Evolutionary conservation across 345 rosid species (phyloP), one percentile per base, ranked within the genome.

Genomic region (Aquilaria yunnanensis): DNA sequence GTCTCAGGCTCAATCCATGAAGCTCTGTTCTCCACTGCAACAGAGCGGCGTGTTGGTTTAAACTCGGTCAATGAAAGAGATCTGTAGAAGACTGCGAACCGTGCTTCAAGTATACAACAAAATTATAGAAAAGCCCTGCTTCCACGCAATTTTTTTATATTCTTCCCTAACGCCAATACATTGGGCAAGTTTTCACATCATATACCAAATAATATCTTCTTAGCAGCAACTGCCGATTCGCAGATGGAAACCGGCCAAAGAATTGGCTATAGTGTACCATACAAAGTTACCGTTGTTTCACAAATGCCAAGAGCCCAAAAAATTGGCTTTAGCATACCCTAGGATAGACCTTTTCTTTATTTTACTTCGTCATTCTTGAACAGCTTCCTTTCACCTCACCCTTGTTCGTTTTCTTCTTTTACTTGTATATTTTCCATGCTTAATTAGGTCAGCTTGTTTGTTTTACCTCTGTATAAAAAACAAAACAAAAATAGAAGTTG

Each of bases 1-100:
- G 94, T 56, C 93, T 95, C 59, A 87, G 74, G 82, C 69, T 80
- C 70, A 92, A 89, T 81, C 93, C 93, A 62, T 74, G 80, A 58
- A 95, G 85, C 72, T 79, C 96, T 63, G 78, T 88, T 67, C 87
- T 95, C 32, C 80, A 82, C 50, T 78, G 90, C 76, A 79, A 83
- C 62, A 77, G 97, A 79, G 97, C 99, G 56, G 97, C 94, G 23
- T 95, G 99, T 75, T 95, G 91, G 85, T 87, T 68, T 62, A 91
- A 87, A 74, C 85, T 84, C 47, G 96, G 96, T 12, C 70, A 12
- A 54, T 95, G 97, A 96, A 92, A 87, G 72, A 81, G 74, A 51
- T 91, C 99, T 12, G 58, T 91, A 45, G 87, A 85, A 52, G 97
- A 95, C 56, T 91, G 96, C 72, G 76, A 23, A 84, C 73, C 85